phyloP scores from a whole-genome alignment of 2,329 filamentous ascomycete genomes.

The Aspergillus transmontanensis region DNA sequence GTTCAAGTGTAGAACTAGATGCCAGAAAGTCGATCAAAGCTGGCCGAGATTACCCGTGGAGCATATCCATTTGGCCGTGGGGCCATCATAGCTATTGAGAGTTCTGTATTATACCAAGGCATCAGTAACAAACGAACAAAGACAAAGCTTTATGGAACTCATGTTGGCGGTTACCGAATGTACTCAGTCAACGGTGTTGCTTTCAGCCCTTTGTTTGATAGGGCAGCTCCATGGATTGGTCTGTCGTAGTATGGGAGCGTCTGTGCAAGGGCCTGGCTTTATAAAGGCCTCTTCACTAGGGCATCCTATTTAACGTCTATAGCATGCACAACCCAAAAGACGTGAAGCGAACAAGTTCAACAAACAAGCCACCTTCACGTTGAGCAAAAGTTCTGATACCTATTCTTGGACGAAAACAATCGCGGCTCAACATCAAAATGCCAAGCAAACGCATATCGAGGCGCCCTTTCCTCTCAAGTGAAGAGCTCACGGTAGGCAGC shows the following conservation, averaged over 20 bases:
- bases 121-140: not conserved
- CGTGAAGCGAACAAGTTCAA: not conserved
- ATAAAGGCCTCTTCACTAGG: not conserved
- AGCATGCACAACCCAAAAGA: not conserved
- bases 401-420: not conserved
- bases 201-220: not conserved
- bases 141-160: not conserved
- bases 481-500: not conserved
- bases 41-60: not conserved
- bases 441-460: not conserved
- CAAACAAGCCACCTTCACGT: not conserved
- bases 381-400: not conserved
- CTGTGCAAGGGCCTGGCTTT: not conserved
- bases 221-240: not conserved
- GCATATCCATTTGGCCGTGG: no score
- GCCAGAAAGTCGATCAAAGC: no score
- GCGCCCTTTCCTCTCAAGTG: not conserved
- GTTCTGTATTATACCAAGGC: not conserved
- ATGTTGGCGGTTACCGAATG: not conserved
- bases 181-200: not conserved
- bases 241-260: not conserved
- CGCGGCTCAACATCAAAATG: not conserved
- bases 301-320: rapidly evolving
- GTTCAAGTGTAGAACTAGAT: no score
- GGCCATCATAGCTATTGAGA: not conserved